Base-by-base conservation (phyloP, 2,329 filamentous ascomycete species). In the Ceratocystis huliohia region DNA sequence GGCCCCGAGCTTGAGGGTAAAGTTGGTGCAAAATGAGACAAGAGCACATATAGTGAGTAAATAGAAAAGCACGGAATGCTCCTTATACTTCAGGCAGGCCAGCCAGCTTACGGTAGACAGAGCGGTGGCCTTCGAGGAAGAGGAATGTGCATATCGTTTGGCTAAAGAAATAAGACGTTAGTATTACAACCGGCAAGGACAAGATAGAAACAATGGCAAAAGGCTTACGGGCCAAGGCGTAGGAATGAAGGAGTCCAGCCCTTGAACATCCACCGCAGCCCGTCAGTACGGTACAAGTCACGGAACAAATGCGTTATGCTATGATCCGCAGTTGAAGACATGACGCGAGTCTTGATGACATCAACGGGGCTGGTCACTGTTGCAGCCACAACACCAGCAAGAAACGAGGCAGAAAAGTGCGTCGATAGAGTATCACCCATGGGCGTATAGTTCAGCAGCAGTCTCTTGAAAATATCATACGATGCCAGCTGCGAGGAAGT, bases 111-210 rank as follows among this genome's bases (percentile, higher is more conserved):
- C 82, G 81, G 76, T 91, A 95, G 30, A 86, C 74, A 75, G 87
- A 89, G 78, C 92, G 91, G 76, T 96, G 91, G 74, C 90, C 86
- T 75, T 96, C 91, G 73, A 96, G 75, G 75, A 94, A 92, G 72
- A 96, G 74, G 75, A 96, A 92, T 45, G 90, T 96, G 71, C 88
- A 87, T 68, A 96, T 88, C 6, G 90, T 96, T 78, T 96, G 91
- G 45, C 82, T 84, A 61, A 46, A 7, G 17, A 63, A n/a, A 50
- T 5, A 22, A 28, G 56, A 63, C 61, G 41, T 50, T 44, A 15
- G 44, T 17, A 15, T 3, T 59, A 5, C 5, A 33, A n/a, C 50
- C 15, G 63, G 53, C 53, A 25, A 17, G 25, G 45, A 25, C 20
- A 17, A 28, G 44, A 33, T 37, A 10, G n/a, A 20, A 61, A 1